phyloP scores from a whole-genome alignment of 345 rosid species.

The Corymbia maculata region DNA sequence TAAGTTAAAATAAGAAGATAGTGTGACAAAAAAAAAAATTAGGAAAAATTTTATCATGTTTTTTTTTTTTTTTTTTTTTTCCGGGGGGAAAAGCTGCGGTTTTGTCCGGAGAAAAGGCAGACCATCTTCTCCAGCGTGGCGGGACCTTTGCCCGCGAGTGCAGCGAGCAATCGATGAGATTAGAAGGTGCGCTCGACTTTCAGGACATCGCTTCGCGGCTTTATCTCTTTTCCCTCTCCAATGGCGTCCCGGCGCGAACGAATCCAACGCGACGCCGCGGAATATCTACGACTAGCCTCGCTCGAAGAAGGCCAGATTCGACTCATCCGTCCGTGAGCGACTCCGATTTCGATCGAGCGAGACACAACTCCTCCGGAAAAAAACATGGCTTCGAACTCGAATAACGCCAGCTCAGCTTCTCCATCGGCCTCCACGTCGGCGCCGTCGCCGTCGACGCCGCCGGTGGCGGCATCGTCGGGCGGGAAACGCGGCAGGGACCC shows the following conservation, averaged over 20 bases:
- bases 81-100: too few species aligned
- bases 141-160: too few species aligned
- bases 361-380: background rate
- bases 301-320: background rate
- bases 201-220: background rate
- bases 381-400: background rate
- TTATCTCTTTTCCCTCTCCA: background rate
- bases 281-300: background rate
- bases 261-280: background rate
- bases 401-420: background rate
- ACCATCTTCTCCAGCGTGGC: too few species aligned
- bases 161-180: too few species aligned
- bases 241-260: background rate
- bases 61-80: too few species aligned
- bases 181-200: background rate
- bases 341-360: background rate
- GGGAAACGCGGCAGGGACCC: conserved; percentile 85
- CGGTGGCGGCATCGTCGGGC: conserved; percentile 39
- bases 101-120: too few species aligned
- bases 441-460: conserved; percentile 18
- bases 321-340: background rate
- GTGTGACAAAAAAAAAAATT: too few species aligned
- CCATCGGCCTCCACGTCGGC: conserved; percentile 18
- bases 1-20: too few species aligned
- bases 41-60: too few species aligned